Evolutionary conservation across 768 basidiomycete genomes (phyloP).

Genomic region (Neoboletus subvelutipes): DNA sequence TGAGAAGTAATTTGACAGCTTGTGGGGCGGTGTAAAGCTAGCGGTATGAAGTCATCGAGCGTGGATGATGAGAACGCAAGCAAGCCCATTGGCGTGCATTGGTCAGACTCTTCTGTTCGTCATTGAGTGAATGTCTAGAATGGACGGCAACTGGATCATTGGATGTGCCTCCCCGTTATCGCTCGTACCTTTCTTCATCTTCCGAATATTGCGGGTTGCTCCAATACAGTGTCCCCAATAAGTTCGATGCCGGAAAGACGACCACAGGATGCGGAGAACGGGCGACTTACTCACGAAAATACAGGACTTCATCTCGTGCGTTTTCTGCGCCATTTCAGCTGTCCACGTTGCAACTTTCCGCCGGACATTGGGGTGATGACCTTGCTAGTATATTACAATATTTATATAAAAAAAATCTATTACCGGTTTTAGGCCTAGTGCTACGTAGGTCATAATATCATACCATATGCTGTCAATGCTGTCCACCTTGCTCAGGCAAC

Average conservation of each 20-base stretch:
- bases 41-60: not conserved
- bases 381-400: conserved; percentile 2
- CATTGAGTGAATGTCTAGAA: not conserved
- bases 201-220: not conserved
- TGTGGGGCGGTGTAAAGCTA: not conserved
- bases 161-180: not conserved
- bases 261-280: not conserved
- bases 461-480: conserved; percentile 4
- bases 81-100: not conserved
- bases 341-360: not conserved
- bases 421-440: not conserved
- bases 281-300: conserved; percentile 7
- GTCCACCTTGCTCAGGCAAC: conserved; percentile 9
- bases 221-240: not conserved
- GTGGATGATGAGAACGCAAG: not conserved
- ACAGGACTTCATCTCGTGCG: not conserved
- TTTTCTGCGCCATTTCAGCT: not conserved
- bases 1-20: not conserved
- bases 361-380: not conserved
- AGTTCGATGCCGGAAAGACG: not conserved
- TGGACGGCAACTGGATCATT: not conserved
- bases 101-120: not conserved
- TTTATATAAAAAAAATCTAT: not conserved
- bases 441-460: conserved; percentile 10
- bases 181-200: not conserved